phyloP scores from a whole-genome alignment of 139 green algal species.

The Edaphochlamys debaryana region DNA sequence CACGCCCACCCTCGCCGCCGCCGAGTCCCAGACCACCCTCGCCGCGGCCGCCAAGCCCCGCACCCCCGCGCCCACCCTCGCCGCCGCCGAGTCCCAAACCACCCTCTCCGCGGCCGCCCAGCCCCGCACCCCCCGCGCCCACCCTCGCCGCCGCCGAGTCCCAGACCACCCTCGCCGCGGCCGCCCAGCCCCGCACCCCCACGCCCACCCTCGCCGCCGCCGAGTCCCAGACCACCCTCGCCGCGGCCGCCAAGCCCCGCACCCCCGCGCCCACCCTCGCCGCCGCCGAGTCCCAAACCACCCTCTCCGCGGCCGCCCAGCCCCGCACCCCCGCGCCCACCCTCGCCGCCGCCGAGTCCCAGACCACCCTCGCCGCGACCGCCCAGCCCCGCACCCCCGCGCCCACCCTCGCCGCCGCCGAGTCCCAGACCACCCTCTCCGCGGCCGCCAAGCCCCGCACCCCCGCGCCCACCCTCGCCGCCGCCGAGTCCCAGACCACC shows the following conservation, averaged over 20 bases:
- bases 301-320: not conserved
- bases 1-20: too few species aligned
- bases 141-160: not conserved
- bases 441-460: not conserved
- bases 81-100: not conserved
- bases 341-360: too few species aligned
- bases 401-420: not conserved
- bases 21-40: not conserved
- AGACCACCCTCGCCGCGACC: not conserved
- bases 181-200: not conserved
- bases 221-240: too few species aligned
- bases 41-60: too few species aligned
- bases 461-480: not conserved
- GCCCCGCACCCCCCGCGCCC: too few species aligned
- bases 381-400: not conserved
- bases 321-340: too few species aligned
- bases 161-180: too few species aligned
- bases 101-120: not conserved
- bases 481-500: not conserved
- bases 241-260: not conserved
- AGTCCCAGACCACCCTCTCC: not conserved
- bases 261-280: too few species aligned
- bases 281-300: not conserved
- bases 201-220: too few species aligned
- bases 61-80: not conserved